Evolutionary conservation across 805 yeast genomes (phyloP).

Genomic region (Wilhelminamyces savonicus): DNA sequence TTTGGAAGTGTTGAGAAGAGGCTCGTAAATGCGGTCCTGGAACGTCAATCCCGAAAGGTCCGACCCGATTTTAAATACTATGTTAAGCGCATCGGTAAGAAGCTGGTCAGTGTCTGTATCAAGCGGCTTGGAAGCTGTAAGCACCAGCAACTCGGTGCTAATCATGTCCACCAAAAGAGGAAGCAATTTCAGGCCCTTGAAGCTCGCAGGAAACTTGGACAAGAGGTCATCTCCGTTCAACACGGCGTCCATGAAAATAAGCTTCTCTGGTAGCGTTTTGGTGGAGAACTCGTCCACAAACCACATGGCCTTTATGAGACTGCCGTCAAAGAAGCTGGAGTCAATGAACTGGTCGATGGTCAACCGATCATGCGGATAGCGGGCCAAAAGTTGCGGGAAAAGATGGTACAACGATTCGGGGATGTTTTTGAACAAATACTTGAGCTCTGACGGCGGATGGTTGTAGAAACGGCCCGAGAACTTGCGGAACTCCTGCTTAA

Average conservation of each 20-base stretch:
- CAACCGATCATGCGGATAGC: constrained; percentile 52
- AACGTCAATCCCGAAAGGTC: constrained; percentile 72
- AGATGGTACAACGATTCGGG: constrained; percentile 51
- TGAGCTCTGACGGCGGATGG: constrained; percentile 26
- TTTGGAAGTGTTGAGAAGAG: constrained; percentile 22
- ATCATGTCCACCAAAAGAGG: constrained; percentile 58
- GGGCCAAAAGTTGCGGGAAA: constrained; percentile 48
- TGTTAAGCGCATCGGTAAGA: constrained; percentile 43
- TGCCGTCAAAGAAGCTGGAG: constrained; percentile 74
- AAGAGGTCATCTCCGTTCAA: constrained; percentile 25
- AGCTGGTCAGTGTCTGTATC: constrained; percentile 29
- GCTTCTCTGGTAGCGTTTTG: constrained; percentile 59
- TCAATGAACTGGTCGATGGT: constrained; percentile 63
- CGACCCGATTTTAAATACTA: constrained; percentile 58
- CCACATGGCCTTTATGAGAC: constrained; percentile 72
- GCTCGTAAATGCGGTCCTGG: constrained; percentile 52
- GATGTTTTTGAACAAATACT: constrained; percentile 45
- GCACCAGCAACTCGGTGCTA: constrained; percentile 27
- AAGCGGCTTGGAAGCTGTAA: constrained; percentile 9
- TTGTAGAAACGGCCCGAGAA: constrained; percentile 41
- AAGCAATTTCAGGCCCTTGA: constrained; percentile 63
- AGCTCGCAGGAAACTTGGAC: constrained; percentile 31
- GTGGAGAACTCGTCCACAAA: constrained; percentile 81
- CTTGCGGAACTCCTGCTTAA: constrained; percentile 46
- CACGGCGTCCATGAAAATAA: constrained; percentile 63